A percentile compares a stretch with the other conserved stretches of the same genome.
Evolutionary conservation across 768 basidiomycete species (phyloP).

Genomic region (Lactifluus pinguis): DNA sequence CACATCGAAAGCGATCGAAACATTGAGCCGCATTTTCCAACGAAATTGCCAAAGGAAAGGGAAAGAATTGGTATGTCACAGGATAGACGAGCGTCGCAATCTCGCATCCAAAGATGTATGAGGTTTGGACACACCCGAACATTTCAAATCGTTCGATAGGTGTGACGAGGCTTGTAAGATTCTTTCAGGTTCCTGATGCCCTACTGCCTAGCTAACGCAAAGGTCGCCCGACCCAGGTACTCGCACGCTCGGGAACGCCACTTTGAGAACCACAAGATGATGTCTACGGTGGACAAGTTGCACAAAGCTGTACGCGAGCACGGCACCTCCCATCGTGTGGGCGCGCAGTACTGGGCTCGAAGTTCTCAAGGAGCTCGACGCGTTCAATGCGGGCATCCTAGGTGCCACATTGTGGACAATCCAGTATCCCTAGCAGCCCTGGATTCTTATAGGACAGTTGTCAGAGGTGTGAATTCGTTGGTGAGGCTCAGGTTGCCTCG

Average conservation of each 20-base stretch:
- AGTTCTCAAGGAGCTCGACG: constrained; percentile 80
- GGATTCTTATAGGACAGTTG: constrained; percentile 21
- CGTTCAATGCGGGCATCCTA: constrained; percentile 80
- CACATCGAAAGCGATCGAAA: too few relatives aligned
- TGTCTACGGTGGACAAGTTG: constrained; percentile 79
- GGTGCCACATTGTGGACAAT: constrained; percentile 53
- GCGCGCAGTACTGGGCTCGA: constrained; percentile 82
- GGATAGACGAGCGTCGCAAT: too few relatives aligned
- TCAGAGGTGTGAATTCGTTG: constrained; percentile 36
- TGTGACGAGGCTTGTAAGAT: too few relatives aligned
- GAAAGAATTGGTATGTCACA: too few relatives aligned
- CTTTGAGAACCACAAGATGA: constrained; percentile 74
- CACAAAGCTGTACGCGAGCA: constrained; percentile 80
- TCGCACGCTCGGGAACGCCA: constrained; percentile 71
- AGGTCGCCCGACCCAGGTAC: constrained; percentile 41
- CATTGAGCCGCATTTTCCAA: too few relatives aligned
- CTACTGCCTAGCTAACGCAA: not conserved
- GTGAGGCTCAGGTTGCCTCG: constrained; percentile 27
- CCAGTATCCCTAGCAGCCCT: constrained; percentile 6
- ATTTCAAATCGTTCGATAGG: too few relatives aligned
- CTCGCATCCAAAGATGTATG: too few relatives aligned
- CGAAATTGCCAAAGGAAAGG: too few relatives aligned
- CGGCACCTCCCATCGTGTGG: constrained; percentile 69
- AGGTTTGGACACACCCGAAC: too few relatives aligned
- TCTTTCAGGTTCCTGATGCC: too few relatives aligned